Base-by-base conservation (phyloP, 2,329 filamentous ascomycete species). In the Falciphora oryzae region DNA sequence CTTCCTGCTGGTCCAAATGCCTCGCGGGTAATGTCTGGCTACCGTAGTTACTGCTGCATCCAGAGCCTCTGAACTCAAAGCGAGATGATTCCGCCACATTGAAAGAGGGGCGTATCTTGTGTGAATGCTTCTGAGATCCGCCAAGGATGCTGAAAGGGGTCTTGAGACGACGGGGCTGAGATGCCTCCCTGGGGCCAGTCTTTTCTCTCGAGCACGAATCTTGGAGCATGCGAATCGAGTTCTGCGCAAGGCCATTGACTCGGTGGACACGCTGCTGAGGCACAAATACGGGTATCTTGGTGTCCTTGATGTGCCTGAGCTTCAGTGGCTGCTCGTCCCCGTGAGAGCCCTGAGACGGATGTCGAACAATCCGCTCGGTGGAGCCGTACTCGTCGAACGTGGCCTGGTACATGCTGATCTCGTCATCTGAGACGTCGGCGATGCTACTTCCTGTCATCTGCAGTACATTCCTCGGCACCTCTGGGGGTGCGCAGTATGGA, bases 341-440 rank as follows among this genome's bases (percentile, higher is more conserved):
- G 18, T 22, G 22, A 6, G 25, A n/a, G 31, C 53, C 44, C 14
- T 53, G 59, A 14, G 67, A 66, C 1, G 69, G 68, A 57, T 69
- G 69, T 59, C 70, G 68, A n/a, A 74, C 56, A 57, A 74, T 72
- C 28, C 67, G 68, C 13, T 73, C 72, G 3, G 69, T 71, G 14
- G 73, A 73, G 4, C 68, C 66, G 28, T 68, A 71, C 14, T 65
- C 68, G 56, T 71, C 68, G 61, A 68, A 67, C 1, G 65, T 61
- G 2, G 63, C 56, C 1, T 59, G 50, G 27, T 50, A 64, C 6
- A 68, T 67, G 32, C 65, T 70, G 28, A 67, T 59, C 31, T 66
- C 64, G 27, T 65, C 66, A 58, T 81, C 79, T 0, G 80, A 81
- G 8, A 77, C 74, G 65, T 82, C 75, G 2, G 80, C 80, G 28